A percentile compares a stretch with the other conserved stretches of the same genome.
Evolutionary conservation across 306 rosid genomes (phyloP).

Genomic region (Pueraria montana): DNA sequence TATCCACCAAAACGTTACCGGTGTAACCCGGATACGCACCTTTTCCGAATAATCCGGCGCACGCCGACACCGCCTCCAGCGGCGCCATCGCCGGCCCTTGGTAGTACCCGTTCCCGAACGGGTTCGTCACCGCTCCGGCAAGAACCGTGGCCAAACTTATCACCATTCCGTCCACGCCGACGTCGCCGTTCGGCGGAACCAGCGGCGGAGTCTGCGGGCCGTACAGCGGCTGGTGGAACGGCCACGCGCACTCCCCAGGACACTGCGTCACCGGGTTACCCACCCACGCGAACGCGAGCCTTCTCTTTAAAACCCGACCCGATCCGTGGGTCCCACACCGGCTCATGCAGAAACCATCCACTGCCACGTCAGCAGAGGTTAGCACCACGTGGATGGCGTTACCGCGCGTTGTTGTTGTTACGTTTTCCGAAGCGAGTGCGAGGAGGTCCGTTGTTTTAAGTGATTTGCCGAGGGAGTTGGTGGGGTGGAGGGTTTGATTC

Average conservation of each 20-base stretch:
- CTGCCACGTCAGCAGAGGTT: slow-evolving; percentile 43
- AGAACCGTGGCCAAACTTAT: slow-evolving; percentile 48
- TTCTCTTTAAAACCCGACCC: fast-evolving
- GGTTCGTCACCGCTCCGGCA: slow-evolving; percentile 50
- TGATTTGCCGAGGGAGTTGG: slow-evolving; percentile 43
- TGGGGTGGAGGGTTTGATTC: slow-evolving; percentile 30
- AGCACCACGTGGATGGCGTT: slow-evolving; percentile 30
- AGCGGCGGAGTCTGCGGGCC: slow-evolving; percentile 33
- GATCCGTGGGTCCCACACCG: slow-evolving; percentile 43
- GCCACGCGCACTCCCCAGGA: slow-evolving; percentile 51
- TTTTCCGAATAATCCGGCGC: slow-evolving; percentile 47
- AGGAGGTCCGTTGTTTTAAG: slow-evolving; percentile 30
- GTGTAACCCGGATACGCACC: slow-evolving; percentile 53
- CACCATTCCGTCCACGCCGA: slow-evolving; percentile 46
- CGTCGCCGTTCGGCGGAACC: slow-evolving; percentile 48
- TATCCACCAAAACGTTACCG: slow-evolving; percentile 43
- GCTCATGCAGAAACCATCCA: slow-evolving; percentile 48
- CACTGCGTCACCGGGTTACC: slow-evolving; percentile 49
- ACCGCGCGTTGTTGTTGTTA: not conserved
- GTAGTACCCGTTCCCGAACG: slow-evolving; percentile 38
- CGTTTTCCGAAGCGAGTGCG: slow-evolving; percentile 22
- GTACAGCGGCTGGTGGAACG: slow-evolving; percentile 40
- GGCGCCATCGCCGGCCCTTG: slow-evolving; percentile 44
- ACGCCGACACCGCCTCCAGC: slow-evolving; percentile 54
- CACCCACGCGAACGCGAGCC: slow-evolving; percentile 38